Base-by-base conservation (phyloP, 768 basidiomycete species). In the Pleurotus pulmonarius region DNA sequence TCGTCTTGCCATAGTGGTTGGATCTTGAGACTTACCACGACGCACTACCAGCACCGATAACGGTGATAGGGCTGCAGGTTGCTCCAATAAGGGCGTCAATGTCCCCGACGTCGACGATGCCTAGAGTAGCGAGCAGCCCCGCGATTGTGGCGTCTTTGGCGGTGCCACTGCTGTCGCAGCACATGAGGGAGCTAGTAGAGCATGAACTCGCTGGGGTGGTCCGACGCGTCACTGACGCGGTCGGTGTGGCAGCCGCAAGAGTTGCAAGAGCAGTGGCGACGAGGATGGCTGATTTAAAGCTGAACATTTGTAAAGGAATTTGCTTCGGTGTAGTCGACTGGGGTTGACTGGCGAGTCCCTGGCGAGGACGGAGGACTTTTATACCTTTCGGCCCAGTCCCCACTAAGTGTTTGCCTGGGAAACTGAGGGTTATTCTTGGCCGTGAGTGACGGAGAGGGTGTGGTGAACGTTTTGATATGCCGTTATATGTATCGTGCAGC, bases 71-170 rank as follows among this genome's bases (percentile, higher is more conserved):
- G 16, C 60, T 59, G 58, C 66, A 64, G 13, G 48, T 55, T 15
- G 24, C 46, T 16, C n/a, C 11, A 22, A 45, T 13, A 26, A 59
- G 48, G 16, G 39, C 55, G 7, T 37, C 55, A 18, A 60, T 38
- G 3, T 61, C 56, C 44, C 24, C n/a, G 29, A 66, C 41, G 20
- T 43, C 58, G 61, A 65, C 58, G 61, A 65, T 65, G 61, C 65
- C 66, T 47, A 64, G 62, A 7, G 64, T 12, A 11, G 57, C 55
- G 6, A 57, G 60, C 22, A 56, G 49, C 22, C 7, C 9, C 15
- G 41, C 41, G 15, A 43, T 43, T n/a, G 9, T 13, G n/a, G 20
- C 15, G 20, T 43, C 41, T 43, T 43, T 20, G 20, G 41, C 20
- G 41, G 41, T 16, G 41, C 29, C 29, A 9, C 29, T 29, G 29